phyloP scores from a whole-genome alignment of 345 rosid genomes.

The Stellera chamaejasme region DNA sequence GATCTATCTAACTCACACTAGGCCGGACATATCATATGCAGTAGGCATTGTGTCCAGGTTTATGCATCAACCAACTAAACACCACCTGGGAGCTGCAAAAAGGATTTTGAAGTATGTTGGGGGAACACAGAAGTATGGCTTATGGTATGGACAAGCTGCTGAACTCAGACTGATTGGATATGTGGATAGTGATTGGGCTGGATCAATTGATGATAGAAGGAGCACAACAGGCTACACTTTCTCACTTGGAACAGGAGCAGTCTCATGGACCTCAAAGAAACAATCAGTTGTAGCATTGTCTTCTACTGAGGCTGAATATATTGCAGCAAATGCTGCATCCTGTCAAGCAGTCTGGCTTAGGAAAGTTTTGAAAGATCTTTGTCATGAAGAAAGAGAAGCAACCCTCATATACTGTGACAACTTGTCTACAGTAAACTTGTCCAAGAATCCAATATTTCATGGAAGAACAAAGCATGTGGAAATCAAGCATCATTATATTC shows the following conservation, averaged over 20 bases:
- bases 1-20: conserved; percentile 1
- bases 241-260: not conserved
- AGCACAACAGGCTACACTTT: not conserved
- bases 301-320: no score
- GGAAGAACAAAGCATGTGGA: not conserved
- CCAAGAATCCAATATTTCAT: not conserved
- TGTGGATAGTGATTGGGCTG: not conserved
- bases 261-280: not conserved
- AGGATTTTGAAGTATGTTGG: not conserved
- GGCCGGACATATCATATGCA: not conserved
- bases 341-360: not conserved
- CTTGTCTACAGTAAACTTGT: not conserved
- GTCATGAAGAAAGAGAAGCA: not conserved
- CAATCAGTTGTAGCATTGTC: no score
- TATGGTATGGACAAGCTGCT: not conserved
- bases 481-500: not conserved
- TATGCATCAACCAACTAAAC: not conserved
- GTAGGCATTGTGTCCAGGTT: not conserved
- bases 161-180: not conserved
- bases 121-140: not conserved
- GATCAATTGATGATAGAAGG: not conserved
- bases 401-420: not conserved
- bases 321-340: no score
- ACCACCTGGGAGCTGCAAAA: not conserved
- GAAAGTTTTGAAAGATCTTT: not conserved